Conservation (phyloP, 2,329 filamentous ascomycete genomes). For the Nigrospora osmanthi region DNA sequence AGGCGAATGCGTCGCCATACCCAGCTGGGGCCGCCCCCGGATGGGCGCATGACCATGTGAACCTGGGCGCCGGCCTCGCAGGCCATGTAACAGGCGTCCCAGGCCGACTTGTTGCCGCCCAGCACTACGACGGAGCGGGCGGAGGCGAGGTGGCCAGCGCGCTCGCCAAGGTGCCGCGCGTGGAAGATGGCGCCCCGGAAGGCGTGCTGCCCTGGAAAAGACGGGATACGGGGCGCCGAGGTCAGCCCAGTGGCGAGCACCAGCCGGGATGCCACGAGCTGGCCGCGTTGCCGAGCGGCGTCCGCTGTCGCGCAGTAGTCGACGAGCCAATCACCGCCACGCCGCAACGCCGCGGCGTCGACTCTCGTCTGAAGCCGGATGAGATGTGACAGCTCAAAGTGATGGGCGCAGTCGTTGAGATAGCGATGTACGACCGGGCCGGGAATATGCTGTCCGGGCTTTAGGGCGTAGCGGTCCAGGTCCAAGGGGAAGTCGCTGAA, state of each 20-base stretch:
- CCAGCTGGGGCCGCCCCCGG: slow-evolving; percentile 7
- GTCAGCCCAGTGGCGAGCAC: slow-evolving; percentile 11
- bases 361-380: slow-evolving; percentile 5
- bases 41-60: slow-evolving; percentile 11
- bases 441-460: slow-evolving; percentile 37
- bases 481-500: slow-evolving; percentile 57
- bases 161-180: slow-evolving; percentile 7
- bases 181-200: slow-evolving; percentile 10
- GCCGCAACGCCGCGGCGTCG: background rate
- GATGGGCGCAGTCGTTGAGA: slow-evolving; percentile 3
- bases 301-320: background rate
- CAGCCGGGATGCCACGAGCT: slow-evolving; percentile 4
- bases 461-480: slow-evolving; percentile 36
- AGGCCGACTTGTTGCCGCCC: slow-evolving; percentile 11
- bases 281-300: background rate
- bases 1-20: slow-evolving; percentile 4
- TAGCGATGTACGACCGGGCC: slow-evolving; percentile 30
- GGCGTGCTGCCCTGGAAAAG: slow-evolving; percentile 2
- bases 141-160: background rate
- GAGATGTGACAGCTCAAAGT: slow-evolving; percentile 2
- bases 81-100: slow-evolving; percentile 8
- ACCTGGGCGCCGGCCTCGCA: slow-evolving; percentile 5
- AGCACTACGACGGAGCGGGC: slow-evolving; percentile 6
- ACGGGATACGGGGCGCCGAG: slow-evolving; percentile 6
- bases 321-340: slow-evolving; percentile 1